These are phyloP conservation scores for Rosellinia necatrix DNA, from an alignment of 2,329 filamentous ascomycete genomes.

Conservation along the genomic window DNA sequence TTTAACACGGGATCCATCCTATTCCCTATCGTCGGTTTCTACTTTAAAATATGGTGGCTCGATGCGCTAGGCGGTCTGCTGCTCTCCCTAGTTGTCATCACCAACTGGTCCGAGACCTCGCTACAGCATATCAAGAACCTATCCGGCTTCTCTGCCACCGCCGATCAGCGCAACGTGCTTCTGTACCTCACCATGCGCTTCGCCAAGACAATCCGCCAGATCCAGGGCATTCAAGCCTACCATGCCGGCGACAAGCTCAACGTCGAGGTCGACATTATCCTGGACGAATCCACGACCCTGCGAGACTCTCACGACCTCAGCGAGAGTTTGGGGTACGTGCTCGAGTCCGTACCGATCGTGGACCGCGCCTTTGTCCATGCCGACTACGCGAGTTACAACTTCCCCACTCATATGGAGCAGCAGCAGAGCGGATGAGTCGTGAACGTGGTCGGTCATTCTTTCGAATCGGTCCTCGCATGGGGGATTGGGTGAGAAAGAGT, in stretches of 20 bases:
- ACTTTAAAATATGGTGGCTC: constrained; percentile 79
- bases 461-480: background rate
- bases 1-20: constrained; percentile 91
- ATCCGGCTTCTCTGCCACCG: constrained; percentile 76
- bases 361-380: constrained; percentile 73
- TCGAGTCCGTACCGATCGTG: constrained; percentile 82
- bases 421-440: constrained; percentile 36
- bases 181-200: constrained; percentile 94
- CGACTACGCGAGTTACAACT: constrained; percentile 66
- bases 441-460: background rate
- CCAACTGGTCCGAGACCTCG: constrained; percentile 77
- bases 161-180: constrained; percentile 81
- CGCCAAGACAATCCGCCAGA: constrained; percentile 82
- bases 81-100: constrained; percentile 78
- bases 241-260: constrained; percentile 85
- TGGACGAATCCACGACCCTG: constrained; percentile 75
- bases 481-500: background rate
- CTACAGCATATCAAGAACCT: constrained; percentile 79
- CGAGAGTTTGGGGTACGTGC: constrained; percentile 71
- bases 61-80: constrained; percentile 79
- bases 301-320: constrained; percentile 82
- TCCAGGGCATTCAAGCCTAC: constrained; percentile 84
- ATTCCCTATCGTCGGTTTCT: constrained; percentile 81
- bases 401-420: constrained; percentile 63
- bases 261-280: constrained; percentile 81